Percentiles rank a stretch among this genome's conserved stretches.
These are phyloP conservation scores for Alternaria brassicicola DNA, from an alignment of 2,329 filamentous ascomycete genomes.

Conservation along the genomic window DNA sequence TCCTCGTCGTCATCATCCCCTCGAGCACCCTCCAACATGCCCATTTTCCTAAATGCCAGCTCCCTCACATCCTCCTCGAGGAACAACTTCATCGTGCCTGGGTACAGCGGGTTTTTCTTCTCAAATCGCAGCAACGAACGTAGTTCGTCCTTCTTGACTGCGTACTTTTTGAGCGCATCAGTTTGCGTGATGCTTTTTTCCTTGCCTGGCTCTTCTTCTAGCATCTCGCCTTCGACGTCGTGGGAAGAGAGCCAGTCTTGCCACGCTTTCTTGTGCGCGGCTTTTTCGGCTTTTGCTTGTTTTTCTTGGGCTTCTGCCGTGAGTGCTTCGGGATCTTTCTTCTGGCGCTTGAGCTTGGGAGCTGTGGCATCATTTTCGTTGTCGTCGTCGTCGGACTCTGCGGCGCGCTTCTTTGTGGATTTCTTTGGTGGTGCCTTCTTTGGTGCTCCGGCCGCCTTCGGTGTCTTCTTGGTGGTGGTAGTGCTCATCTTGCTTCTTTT, in stretches of 20 bases:
- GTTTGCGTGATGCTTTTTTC: constrained; percentile 20
- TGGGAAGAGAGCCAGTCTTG: constrained; percentile 5
- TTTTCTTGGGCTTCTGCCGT: constrained; percentile 1
- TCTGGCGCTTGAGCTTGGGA: constrained; percentile 13
- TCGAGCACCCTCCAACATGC: constrained; percentile 2
- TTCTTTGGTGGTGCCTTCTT: not conserved
- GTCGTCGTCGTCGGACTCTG: not conserved
- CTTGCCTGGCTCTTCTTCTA: constrained; percentile 8
- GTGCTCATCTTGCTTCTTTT: constrained; percentile 9
- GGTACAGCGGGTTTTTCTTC: constrained; percentile 14
- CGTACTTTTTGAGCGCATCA: constrained; percentile 18
- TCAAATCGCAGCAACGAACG: constrained; percentile 8
- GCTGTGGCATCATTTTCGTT: not conserved
- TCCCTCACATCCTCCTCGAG: constrained; percentile 9
- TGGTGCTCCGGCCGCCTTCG: not conserved
- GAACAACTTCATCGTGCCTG: constrained; percentile 16
- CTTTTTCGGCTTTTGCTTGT: constrained; percentile 7
- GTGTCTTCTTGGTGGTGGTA: not conserved
- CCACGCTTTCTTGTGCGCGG: constrained; percentile 9
- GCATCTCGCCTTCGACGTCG: not conserved
- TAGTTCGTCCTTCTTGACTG: constrained; percentile 19
- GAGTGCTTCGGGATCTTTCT: constrained; percentile 6
- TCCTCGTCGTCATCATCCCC: not conserved
- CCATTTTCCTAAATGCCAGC: constrained; percentile 17
- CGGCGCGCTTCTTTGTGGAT: not conserved